Evolutionary conservation across 768 basidiomycete species (phyloP).

Genomic region (Pholiota conissans): DNA sequence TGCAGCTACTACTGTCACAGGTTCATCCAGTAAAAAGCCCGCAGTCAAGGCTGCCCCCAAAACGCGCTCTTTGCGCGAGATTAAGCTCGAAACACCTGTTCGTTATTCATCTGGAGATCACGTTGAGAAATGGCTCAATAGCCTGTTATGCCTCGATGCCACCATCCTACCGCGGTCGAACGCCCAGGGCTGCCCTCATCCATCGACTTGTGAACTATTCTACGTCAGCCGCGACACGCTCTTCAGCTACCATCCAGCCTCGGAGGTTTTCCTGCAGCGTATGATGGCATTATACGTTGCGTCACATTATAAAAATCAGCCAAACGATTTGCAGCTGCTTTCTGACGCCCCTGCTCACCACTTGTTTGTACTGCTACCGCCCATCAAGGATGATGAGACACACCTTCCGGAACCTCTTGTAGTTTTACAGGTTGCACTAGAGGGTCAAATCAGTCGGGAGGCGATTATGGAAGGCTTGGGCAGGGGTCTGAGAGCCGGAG

Average conservation of each 20-base stretch:
- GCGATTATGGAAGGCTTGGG: conserved; percentile 84
- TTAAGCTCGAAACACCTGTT: conserved; percentile 94
- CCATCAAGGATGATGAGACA: conserved; percentile 87
- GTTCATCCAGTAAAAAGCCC: conserved; percentile 54
- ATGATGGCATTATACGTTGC: conserved; percentile 99
- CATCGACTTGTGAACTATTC: conserved; percentile 91
- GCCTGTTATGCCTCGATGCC: conserved; percentile 88
- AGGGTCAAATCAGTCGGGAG: conserved; percentile 87
- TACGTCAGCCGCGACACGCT: conserved; percentile 95
- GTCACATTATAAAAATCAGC: conserved; percentile 98
- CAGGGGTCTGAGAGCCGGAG: conserved; percentile 82
- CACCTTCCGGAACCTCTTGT: conserved; percentile 93
- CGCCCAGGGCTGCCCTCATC: conserved; percentile 86
- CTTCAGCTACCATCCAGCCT: conserved; percentile 96
- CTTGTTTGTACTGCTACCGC: conserved; percentile 93
- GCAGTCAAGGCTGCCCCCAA: conserved; percentile 57
- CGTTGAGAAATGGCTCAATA: conserved; percentile 94
- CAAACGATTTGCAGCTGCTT: conserved; percentile 97
- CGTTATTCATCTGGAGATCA: conserved; percentile 86
- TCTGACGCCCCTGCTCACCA: conserved; percentile 97
- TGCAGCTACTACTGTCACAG: conserved; percentile 35
- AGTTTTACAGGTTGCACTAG: conserved; percentile 93
- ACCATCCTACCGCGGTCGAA: conserved; percentile 49
- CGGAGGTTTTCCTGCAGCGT: conserved; percentile 95
- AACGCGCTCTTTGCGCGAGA: conserved; percentile 81